A percentile compares a stretch with the other conserved stretches of the same genome.
Evolutionary conservation across 257 asterid genomes (phyloP).

Genomic region (Solanum rostratum): DNA sequence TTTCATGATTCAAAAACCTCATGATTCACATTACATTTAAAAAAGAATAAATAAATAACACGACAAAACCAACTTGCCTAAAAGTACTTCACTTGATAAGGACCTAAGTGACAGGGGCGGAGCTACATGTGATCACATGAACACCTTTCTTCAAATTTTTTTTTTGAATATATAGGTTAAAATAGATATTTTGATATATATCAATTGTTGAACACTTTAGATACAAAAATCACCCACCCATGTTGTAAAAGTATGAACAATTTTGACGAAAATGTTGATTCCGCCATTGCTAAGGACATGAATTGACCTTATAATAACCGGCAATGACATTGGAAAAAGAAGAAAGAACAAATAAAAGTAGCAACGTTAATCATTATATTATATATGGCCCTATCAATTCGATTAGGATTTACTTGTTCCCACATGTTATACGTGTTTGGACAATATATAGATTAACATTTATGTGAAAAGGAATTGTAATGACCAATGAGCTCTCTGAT

Average conservation of each 20-base stretch:
- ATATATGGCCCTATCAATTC: background rate
- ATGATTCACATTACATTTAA: background rate
- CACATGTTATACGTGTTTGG: background rate
- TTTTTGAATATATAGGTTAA: too few species aligned
- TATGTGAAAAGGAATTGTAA: background rate
- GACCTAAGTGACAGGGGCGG: too few species aligned
- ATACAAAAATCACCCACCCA: too few species aligned
- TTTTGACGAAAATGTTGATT: too few species aligned
- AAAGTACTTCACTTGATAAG: background rate
- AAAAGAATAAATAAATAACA: background rate
- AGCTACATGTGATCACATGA: too few species aligned
- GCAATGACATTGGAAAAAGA: too few species aligned
- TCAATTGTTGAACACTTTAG: too few species aligned
- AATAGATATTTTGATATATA: too few species aligned
- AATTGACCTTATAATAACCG: background rate
- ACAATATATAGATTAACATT: background rate
- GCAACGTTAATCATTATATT: background rate
- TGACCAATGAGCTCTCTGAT: background rate
- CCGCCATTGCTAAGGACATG: too few species aligned
- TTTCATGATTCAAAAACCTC: background rate
- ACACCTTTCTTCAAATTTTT: too few species aligned
- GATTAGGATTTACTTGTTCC: background rate
- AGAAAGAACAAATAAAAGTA: background rate
- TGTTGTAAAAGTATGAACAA: too few species aligned
- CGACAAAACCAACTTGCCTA: background rate